Conservation (phyloP, 208 protist species). For the Trichomonas gallinae region DNA sequence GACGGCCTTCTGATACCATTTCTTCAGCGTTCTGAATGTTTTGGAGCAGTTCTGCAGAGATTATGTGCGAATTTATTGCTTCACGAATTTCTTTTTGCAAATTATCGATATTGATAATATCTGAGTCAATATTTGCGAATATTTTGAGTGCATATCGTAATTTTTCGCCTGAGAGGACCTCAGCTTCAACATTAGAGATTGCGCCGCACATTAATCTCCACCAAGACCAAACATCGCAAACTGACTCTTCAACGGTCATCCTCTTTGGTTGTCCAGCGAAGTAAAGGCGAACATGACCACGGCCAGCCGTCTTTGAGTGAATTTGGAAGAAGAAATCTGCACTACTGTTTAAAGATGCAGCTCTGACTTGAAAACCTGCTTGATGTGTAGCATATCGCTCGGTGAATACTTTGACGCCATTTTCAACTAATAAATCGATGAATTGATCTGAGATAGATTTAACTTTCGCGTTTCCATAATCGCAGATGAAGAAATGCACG, state of each 20-base stretch:
- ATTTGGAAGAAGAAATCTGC: constrained; percentile 12
- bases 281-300: not conserved
- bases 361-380: not conserved
- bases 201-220: not conserved
- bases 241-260: not conserved
- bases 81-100: not conserved
- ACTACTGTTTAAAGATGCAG: not conserved
- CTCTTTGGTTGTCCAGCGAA: not conserved
- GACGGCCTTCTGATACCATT: not conserved
- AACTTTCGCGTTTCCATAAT: not conserved
- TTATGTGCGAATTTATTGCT: not conserved
- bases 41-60: not conserved
- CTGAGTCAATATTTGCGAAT: not conserved
- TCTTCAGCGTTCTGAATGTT: not conserved
- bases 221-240: not conserved
- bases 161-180: not conserved
- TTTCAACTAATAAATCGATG: not conserved
- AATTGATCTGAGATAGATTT: not conserved
- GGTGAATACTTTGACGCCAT: not conserved
- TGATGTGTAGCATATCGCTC: not conserved
- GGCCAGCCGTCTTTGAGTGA: not conserved
- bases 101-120: not conserved
- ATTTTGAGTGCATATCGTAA: not conserved
- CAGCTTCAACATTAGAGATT: not conserved
- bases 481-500: not conserved